These are phyloP conservation scores for Solanum etuberosum DNA, from an alignment of 257 asterid species.

Conservation along the genomic window DNA sequence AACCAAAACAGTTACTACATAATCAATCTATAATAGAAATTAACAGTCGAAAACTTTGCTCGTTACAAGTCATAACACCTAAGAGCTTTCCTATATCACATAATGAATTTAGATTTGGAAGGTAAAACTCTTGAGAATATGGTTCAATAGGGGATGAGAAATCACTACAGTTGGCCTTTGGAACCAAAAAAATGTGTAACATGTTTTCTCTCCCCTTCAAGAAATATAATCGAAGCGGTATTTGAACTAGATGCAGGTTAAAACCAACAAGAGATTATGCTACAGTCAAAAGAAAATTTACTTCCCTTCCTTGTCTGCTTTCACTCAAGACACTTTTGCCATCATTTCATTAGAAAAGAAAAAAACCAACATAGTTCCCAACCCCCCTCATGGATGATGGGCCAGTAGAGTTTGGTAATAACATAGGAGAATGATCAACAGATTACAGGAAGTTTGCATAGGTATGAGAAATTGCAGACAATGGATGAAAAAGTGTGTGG, in stretches of 20 bases:
- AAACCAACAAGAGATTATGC: neutral
- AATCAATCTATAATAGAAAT: neutral
- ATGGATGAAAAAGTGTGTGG: neutral
- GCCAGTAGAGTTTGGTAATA: too few relatives aligned
- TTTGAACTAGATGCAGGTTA: neutral
- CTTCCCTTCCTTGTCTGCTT: neutral
- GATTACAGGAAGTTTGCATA: too few relatives aligned
- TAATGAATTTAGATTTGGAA: neutral
- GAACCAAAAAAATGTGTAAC: neutral
- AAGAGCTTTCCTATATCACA: neutral
- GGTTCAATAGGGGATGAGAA: neutral
- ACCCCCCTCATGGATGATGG: too few relatives aligned
- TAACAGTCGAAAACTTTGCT: neutral
- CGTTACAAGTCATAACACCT: neutral
- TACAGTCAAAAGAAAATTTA: neutral
- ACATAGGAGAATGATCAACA: too few relatives aligned
- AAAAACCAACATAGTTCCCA: too few relatives aligned
- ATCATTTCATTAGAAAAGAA: too few relatives aligned
- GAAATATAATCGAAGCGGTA: neutral
- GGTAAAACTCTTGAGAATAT: neutral
- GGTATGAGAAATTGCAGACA: too few relatives aligned
- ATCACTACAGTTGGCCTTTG: neutral
- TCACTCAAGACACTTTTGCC: neutral
- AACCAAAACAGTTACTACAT: neutral
- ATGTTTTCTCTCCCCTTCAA: neutral